phyloP scores from a whole-genome alignment of 2,329 filamentous ascomycete species.

The Apiospora rasikravindrae region DNA sequence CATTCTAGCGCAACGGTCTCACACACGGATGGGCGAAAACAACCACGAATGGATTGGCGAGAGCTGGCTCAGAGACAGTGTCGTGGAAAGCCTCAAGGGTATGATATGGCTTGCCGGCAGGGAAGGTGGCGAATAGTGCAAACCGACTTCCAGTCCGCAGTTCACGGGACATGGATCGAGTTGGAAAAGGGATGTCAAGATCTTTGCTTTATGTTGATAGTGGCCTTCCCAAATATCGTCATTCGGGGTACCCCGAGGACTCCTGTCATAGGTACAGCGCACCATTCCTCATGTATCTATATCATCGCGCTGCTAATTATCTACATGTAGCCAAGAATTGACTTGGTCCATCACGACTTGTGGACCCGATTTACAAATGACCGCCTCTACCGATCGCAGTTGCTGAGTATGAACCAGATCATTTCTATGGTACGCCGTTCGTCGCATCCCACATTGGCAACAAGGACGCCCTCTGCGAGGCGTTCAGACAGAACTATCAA shows the following conservation, averaged over 20 bases:
- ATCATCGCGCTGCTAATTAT: too few relatives aligned
- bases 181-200: neutral
- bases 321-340: neutral
- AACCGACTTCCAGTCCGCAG: neutral
- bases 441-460: conserved; percentile 38
- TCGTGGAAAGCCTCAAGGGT: conserved; percentile 61
- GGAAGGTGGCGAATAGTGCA: conserved; percentile 31
- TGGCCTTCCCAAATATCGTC: conserved; percentile 45
- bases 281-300: too few relatives aligned
- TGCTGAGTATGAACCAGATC: conserved; percentile 39
- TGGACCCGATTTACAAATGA: conserved; percentile 34
- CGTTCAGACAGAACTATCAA: conserved; percentile 41
- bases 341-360: neutral
- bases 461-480: conserved; percentile 43
- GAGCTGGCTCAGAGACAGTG: conserved; percentile 63
- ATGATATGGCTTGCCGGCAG: conserved; percentile 57
- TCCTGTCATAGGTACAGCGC: neutral
- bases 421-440: conserved; percentile 42
- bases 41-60: conserved; percentile 39
- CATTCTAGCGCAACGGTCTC: neutral
- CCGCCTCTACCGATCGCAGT: conserved; percentile 45
- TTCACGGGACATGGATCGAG: neutral
- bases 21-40: conserved; percentile 22
- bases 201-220: neutral
- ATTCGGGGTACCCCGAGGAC: conserved; percentile 39